Evolutionary conservation across 768 basidiomycete species (phyloP), one percentile per base, ranked within the genome.

Genomic region (Tephrocybe sp.): DNA sequence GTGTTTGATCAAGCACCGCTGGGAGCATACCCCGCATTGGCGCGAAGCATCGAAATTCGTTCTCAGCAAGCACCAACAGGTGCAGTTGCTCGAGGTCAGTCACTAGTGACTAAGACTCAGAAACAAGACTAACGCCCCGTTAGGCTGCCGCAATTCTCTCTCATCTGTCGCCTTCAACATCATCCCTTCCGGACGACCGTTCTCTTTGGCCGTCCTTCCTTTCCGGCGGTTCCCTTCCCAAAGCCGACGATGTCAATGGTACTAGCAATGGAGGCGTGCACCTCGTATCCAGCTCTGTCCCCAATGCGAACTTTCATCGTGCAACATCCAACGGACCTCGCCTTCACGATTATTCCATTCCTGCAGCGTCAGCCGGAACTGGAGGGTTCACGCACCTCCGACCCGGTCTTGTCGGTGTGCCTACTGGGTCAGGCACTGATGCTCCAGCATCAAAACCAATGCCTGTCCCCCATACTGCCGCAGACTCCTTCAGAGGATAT

Each of bases 21-120:
- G 96, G 96, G 95, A 98, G 62, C 92, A 96, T 63, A 92, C 90
- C 27, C 90, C 91, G 16, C 93, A 97, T 61, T 98, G 96, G 96
- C 86, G 89, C 36, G 91, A 94, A 64, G 89, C 94, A 15, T 75
- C 87, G 56, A 92, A 94, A 65, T 85, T 94, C 59, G 82, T 93
- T 26, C 75, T 98, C 50, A 91, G 87, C 69, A 98, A 98, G 70
- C 95, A 98, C 65, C 94, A 98, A 62, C 95, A 98, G 59, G 96
- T 99, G 0, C 96, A 98, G 60, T 71, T 98, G 44, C 86, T 99
- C 36, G 96, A 98, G 78, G 90, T 88, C 51, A 45, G 63, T 59
- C n/a, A 6, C 49, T 44, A 26, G 22, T 25, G 9, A 39, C 22
- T 48, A 38, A 21, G 5, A 44, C 8, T 18, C 9, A 39, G 31